Evolutionary conservation across 2,329 filamentous ascomycete species (phyloP), one percentile per base, ranked within the genome.

Genomic region (Pseudogymnoascus sp.): DNA sequence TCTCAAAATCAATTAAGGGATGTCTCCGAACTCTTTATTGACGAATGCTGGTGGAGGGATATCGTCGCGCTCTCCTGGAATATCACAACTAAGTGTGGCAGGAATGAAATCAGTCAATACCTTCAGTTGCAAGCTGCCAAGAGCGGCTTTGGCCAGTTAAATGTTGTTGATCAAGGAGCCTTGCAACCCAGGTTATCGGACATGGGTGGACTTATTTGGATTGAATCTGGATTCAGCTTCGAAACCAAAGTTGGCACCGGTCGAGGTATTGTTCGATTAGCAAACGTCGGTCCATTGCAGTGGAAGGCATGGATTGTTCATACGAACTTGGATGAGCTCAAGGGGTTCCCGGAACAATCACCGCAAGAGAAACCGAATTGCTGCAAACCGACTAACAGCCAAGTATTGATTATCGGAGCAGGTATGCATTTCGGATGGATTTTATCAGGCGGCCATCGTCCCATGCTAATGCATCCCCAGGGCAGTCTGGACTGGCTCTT

Each of bases 251-350:
- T 81, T 1, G 86, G 86, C 0, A 66, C 67, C 0, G 86, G 85
- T 0, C 72, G 78, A 1, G 86, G 86, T 1, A 68, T 88, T 0
- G 75, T 81, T 0, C 76, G 83, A 1, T 70, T 88, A 38, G 37
- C 37, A 14, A 38, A 38, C 37, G 37, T 38, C 37, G 37, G 37
- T 38, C 14, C 37, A 38, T 38, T 16, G 37, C 14, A 38, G 6
- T 89, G 85, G 84, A 86, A 84, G 69, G 81, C 86, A 1, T 86
- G 82, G 66, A 85, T 83, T 3, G 68, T 89, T 0, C 88, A 84
- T 70, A 89, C 86, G 0, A 76, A 78, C 0, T 74, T 90, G 4
- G 68, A 78, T 0, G 79, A 81, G 33, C 67, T 89, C 6, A 80
- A 76, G 4, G 82, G 80, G 0, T 74, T 80, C 60, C 80, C 84